A percentile compares a stretch with the other conserved stretches of the same genome.
Evolutionary conservation across 202 grass and related monocot genomes (phyloP).

Genomic region (Eragrostis tef): DNA sequence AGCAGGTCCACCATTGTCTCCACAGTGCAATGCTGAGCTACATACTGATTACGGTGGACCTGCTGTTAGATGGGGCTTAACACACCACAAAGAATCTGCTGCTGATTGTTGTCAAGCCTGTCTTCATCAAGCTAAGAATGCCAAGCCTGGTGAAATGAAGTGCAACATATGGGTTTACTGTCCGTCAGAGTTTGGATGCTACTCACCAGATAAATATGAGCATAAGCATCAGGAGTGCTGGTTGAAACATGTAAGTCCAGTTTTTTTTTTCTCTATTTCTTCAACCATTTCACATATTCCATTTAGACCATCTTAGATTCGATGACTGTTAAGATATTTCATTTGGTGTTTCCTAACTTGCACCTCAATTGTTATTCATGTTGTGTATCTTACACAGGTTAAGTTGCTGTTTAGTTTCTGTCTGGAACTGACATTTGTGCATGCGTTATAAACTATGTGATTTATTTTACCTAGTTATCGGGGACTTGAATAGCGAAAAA

Average conservation of each 20-base stretch:
- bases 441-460: not conserved
- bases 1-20: conserved; percentile 71
- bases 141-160: conserved; percentile 76
- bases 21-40: conserved; percentile 77
- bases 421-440: not conserved
- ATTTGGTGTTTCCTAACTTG: conserved; percentile 3
- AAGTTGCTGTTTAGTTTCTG: not conserved
- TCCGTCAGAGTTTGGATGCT: conserved; percentile 94
- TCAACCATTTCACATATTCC: not conserved
- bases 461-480: not conserved
- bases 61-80: conserved; percentile 94
- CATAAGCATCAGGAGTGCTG: conserved; percentile 99
- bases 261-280: conserved; percentile 35
- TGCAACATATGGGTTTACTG: conserved; percentile 99
- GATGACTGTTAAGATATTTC: not conserved
- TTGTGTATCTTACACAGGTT: not conserved
- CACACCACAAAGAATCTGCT: conserved; percentile 90
- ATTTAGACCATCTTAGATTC: conserved; percentile 33
- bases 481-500: conserved; percentile 32
- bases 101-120: conserved; percentile 95
- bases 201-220: conserved; percentile 91
- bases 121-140: conserved; percentile 80
- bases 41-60: conserved; percentile 84
- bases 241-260: conserved; percentile 80
- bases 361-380: conserved; percentile 13